Conservation (phyloP, 306 rosid species). For the Gynostemma pentaphyllum region DNA sequence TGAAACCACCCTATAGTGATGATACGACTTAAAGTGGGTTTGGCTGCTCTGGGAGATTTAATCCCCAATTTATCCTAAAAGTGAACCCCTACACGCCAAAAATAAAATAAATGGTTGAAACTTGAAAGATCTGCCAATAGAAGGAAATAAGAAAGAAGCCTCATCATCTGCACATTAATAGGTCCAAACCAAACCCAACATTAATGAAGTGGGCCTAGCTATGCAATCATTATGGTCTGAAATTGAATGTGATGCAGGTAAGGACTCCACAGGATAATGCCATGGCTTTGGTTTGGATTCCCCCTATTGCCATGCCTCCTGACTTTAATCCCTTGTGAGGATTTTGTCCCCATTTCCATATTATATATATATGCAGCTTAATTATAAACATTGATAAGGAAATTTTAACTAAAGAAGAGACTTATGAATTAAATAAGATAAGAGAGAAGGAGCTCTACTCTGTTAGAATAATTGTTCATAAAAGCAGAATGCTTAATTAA, state of each 20-base stretch:
- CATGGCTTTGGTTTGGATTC: neutral
- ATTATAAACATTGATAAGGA: neutral
- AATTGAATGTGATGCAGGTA: constrained; percentile 8
- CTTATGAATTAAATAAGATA: neutral
- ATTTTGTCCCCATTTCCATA: no score
- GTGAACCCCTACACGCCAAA: no score
- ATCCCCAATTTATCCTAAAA: no score
- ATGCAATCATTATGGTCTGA: constrained; percentile 3
- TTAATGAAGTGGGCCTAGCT: constrained; percentile 5
- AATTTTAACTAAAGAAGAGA: neutral
- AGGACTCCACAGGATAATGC: neutral
- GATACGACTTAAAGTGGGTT: no score
- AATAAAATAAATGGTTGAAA: no score
- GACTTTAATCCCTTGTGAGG: no score
- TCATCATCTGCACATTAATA: constrained; percentile 3
- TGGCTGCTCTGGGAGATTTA: no score
- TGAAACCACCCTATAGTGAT: no score
- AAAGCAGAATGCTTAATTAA: neutral
- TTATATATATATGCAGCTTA: no score
- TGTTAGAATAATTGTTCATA: neutral
- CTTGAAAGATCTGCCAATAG: no score
- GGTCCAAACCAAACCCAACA: neutral
- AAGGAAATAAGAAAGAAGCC: neutral
- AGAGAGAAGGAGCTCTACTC: neutral
- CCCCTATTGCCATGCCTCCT: no score